A percentile compares a stretch with the other conserved stretches of the same genome.
These are phyloP conservation scores for Apiospora arundinis DNA, from an alignment of 2,329 filamentous ascomycete species.

Conservation along the genomic window DNA sequence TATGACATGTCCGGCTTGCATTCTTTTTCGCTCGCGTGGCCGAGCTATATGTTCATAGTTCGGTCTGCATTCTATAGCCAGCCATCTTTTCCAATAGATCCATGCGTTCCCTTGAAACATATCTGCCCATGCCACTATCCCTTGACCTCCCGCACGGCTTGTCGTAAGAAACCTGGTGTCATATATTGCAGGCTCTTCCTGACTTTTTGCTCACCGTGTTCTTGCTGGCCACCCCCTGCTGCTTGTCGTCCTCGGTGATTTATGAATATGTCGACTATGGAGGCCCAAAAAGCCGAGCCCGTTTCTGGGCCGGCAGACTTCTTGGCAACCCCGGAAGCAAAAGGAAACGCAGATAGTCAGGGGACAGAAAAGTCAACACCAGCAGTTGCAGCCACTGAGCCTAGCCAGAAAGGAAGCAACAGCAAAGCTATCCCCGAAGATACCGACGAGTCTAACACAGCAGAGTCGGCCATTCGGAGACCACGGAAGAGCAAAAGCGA, in stretches of 20 bases:
- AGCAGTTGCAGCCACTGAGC: background rate
- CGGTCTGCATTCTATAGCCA: constrained; percentile 1
- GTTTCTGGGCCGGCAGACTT: background rate
- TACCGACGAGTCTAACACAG: background rate
- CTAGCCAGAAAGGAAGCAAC: background rate
- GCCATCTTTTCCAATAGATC: constrained; percentile 17
- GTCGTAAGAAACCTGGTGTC: background rate
- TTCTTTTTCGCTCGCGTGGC: background rate
- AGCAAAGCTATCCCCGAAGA: background rate
- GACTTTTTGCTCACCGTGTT: background rate
- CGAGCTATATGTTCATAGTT: constrained; percentile 13
- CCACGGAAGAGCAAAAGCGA: background rate
- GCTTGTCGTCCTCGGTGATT: too few relatives aligned
- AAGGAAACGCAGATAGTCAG: background rate
- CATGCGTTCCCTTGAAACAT: constrained; percentile 13
- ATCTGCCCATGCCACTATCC: background rate
- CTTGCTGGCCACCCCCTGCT: background rate
- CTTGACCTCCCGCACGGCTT: constrained; percentile 5
- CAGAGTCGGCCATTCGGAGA: background rate
- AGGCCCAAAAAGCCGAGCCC: background rate
- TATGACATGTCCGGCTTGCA: constrained; percentile 1
- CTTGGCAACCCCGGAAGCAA: background rate
- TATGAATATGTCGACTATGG: background rate
- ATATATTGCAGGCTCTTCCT: background rate
- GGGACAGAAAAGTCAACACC: background rate